phyloP scores from a whole-genome alignment of 352 stramenopile species.

The Pythium vanterpoolii region DNA sequence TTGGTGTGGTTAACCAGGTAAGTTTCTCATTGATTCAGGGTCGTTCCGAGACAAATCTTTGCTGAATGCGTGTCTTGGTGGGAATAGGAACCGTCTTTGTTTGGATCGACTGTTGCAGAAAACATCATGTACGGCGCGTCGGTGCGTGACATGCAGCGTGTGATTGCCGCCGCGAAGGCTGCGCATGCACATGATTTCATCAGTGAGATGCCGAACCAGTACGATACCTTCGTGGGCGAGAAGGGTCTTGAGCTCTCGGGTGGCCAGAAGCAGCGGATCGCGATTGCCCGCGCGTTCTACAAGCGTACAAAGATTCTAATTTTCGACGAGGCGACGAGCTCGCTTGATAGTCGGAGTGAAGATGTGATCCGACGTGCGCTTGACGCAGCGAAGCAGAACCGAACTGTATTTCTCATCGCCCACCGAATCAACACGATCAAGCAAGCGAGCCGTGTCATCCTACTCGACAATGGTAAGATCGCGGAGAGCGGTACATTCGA shows the following conservation, averaged over 20 bases:
- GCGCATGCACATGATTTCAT: constrained; percentile 82
- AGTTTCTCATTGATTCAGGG: constrained; percentile 6
- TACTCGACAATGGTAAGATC: constrained; percentile 81
- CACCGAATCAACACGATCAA: constrained; percentile 86
- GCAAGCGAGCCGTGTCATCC: constrained; percentile 76
- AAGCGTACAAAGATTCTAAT: constrained; percentile 79
- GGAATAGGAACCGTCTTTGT: constrained; percentile 63
- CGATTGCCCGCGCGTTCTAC: constrained; percentile 80
- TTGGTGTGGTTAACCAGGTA: constrained; percentile 83
- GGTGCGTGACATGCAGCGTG: constrained; percentile 46
- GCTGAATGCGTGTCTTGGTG: not conserved
- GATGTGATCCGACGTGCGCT: constrained; percentile 72
- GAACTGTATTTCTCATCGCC: constrained; percentile 82
- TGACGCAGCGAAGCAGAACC: constrained; percentile 57
- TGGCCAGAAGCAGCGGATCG: constrained; percentile 95
- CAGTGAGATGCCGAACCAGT: constrained; percentile 86
- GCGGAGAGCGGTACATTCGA: constrained; percentile 73
- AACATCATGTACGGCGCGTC: constrained; percentile 85
- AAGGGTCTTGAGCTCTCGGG: constrained; percentile 95
- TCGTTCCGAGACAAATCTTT: not conserved
- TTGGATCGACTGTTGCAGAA: constrained; percentile 72
- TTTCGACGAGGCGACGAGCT: constrained; percentile 85
- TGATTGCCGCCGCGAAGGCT: constrained; percentile 61
- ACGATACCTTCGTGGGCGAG: constrained; percentile 97
- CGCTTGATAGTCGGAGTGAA: constrained; percentile 77